phyloP scores from a whole-genome alignment of 108 stramenopile species.

The Cyclotella distinguenda region DNA sequence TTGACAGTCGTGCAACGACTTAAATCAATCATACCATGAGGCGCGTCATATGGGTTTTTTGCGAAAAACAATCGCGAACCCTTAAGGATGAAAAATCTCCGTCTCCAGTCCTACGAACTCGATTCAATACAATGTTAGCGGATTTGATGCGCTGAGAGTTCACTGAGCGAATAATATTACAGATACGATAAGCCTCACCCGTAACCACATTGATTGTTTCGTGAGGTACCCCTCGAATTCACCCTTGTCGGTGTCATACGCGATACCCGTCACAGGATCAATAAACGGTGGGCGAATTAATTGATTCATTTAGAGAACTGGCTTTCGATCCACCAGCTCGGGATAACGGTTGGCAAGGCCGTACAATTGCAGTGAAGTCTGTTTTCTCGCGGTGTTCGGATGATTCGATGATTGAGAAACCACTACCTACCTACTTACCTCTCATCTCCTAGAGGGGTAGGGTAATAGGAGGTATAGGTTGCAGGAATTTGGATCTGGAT shows the following conservation, averaged over 20 bases:
- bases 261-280: slow-evolving; percentile 80
- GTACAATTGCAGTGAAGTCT: too few relatives aligned
- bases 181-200: slow-evolving; percentile 50
- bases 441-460: too few relatives aligned
- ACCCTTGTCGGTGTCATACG: slow-evolving; percentile 80
- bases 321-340: too few relatives aligned
- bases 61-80: slow-evolving; percentile 96
- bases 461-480: too few relatives aligned
- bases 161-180: neutral
- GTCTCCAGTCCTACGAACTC: slow-evolving; percentile 91
- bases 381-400: too few relatives aligned
- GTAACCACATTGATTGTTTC: slow-evolving; percentile 89
- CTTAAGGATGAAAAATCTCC: slow-evolving; percentile 97
- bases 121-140: neutral
- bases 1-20: slow-evolving; percentile 97
- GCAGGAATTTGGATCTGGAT: too few relatives aligned
- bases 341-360: too few relatives aligned
- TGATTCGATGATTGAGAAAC: too few relatives aligned
- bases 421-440: too few relatives aligned
- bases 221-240: slow-evolving; percentile 93
- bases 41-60: slow-evolving; percentile 74
- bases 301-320: slow-evolving; percentile 42
- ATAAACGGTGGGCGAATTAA: slow-evolving; percentile 75
- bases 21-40: slow-evolving; percentile 95
- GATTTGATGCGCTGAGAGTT: neutral